A percentile compares a stretch with the other conserved stretches of the same genome.
Conservation (phyloP, 768 basidiomycete genomes). For the Amylocystis lapponica region DNA sequence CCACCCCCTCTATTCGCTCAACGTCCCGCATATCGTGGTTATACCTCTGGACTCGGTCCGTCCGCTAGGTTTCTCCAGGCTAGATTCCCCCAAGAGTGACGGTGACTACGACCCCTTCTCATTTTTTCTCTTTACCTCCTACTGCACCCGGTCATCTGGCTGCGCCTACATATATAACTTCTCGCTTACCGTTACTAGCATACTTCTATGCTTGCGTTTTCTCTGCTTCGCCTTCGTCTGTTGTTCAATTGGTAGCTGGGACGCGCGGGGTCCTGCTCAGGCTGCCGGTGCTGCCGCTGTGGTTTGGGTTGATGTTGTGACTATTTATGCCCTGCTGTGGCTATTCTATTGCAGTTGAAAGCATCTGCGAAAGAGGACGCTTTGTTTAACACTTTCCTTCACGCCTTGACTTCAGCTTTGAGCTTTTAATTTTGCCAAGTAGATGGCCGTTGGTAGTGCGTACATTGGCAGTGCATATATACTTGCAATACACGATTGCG, state of each 20-base stretch:
- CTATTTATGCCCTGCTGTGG: slow-evolving; percentile 13
- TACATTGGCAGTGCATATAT: too few relatives aligned
- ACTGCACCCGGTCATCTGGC: slow-evolving; percentile 7
- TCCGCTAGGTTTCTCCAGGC: slow-evolving; percentile 17
- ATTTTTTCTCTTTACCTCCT: slow-evolving; percentile 4
- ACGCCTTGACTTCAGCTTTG: too few relatives aligned
- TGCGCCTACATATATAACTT: slow-evolving; percentile 5
- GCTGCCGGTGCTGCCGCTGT: slow-evolving; percentile 9
- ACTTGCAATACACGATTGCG: too few relatives aligned
- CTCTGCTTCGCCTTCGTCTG: slow-evolving; percentile 2
- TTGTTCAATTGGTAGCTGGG: slow-evolving; percentile 1
- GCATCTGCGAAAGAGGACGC: too few relatives aligned
- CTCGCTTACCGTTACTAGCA: too few relatives aligned
- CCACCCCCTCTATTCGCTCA: slow-evolving; percentile 1
- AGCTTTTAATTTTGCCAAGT: too few relatives aligned
- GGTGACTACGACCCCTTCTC: slow-evolving; percentile 2
- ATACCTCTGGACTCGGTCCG: slow-evolving; percentile 15
- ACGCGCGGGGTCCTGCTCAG: slow-evolving; percentile 1
- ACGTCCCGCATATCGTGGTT: too few relatives aligned
- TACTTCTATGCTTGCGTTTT: not conserved
- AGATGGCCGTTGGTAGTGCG: too few relatives aligned
- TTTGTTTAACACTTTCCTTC: too few relatives aligned
- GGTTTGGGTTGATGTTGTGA: slow-evolving; percentile 13
- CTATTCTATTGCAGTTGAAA: too few relatives aligned
- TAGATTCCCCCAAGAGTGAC: slow-evolving; percentile 10